phyloP scores from a whole-genome alignment of 768 basidiomycete genomes.

The Rhizopogon vulgaris region DNA sequence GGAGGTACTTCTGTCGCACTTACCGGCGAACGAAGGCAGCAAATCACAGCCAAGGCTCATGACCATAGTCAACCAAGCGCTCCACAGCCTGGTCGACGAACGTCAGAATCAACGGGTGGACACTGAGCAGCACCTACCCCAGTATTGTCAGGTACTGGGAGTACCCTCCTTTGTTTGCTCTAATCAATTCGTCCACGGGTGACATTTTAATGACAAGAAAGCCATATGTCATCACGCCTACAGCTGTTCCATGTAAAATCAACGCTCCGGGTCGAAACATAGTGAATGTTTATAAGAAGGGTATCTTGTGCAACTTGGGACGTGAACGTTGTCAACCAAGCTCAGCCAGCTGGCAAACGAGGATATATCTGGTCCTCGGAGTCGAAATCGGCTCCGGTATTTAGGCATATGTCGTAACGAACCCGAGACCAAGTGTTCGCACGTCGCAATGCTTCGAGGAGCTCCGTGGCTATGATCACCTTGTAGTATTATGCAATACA shows the following conservation, averaged over 20 bases:
- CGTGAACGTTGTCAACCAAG: too few species aligned
- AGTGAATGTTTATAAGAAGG: background rate
- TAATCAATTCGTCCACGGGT: slow-evolving; percentile 27
- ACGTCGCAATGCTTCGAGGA: too few species aligned
- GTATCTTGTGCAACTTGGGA: background rate
- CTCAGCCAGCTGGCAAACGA: too few species aligned
- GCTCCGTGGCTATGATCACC: too few species aligned
- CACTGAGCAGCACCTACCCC: slow-evolving; percentile 38
- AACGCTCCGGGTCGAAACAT: slow-evolving; percentile 7
- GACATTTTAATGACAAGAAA: slow-evolving; percentile 15
- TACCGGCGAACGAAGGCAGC: slow-evolving; percentile 30
- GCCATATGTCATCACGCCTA: slow-evolving; percentile 31
- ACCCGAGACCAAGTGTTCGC: too few species aligned
- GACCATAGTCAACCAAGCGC: slow-evolving; percentile 36
- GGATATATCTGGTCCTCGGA: too few species aligned
- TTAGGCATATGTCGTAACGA: too few species aligned
- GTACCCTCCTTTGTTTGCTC: slow-evolving; percentile 52
- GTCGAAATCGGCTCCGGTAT: too few species aligned
- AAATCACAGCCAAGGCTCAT: slow-evolving; percentile 35
- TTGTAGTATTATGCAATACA: too few species aligned
- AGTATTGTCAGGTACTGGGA: slow-evolving; percentile 74
- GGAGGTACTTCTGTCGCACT: slow-evolving; percentile 8
- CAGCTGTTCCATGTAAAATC: slow-evolving; percentile 27
- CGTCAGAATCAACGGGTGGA: background rate
- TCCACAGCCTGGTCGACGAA: slow-evolving; percentile 24